Base-by-base conservation (phyloP, 2,329 filamentous ascomycete species). In the Bipolaris gigantea region DNA sequence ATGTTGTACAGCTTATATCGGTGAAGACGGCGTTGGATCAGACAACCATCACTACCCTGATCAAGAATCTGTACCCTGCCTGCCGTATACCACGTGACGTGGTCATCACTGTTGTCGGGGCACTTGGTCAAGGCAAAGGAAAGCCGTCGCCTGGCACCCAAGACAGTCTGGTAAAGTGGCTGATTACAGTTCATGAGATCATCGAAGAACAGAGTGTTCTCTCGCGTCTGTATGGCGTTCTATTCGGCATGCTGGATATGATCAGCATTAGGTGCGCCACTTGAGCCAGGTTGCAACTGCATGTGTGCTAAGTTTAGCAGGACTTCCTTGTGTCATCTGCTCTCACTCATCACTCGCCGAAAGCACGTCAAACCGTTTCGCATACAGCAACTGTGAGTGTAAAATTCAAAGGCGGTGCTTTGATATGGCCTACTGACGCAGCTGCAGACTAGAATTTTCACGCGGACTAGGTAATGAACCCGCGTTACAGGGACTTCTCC, bases 161-260 rank as follows among this genome's bases (percentile, higher is more conserved):
- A 74, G 83, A 83, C 23, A 79, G 85, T 38, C 78, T 95, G 46
- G 75, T 95, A 57, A 87, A 84, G 74, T 96, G 91, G 91, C 78
- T 95, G 45, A 82, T 91, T 52, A 84, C 90, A 75, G 82, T 90
- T 3, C 86, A 92, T 66, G 87, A 91, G 62, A 77, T 87, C 41
- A 74, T 94, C 18, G 85, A 89, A 49, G 82, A 85, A 36, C 81
- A 83, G 41, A 77, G 76, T 6, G 76, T 87, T 8, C 74, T 96
- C 44, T 86, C 86, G 5, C 86, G 85, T 57, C 77, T 88, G 1
- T 96, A 95, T 66, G 80, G 85, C 0, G 83, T 93, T 16, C 74
- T 96, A 4, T 96, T 96, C 70, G 90, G 90, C 59, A 78, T 93
- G 60, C 80, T 96, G 5, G 89, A 95, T 67, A 93, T 90, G 65